Evolutionary conservation across 169 alveolate species (phyloP).

Genomic region (Cryptosporidium meleagridis): DNA sequence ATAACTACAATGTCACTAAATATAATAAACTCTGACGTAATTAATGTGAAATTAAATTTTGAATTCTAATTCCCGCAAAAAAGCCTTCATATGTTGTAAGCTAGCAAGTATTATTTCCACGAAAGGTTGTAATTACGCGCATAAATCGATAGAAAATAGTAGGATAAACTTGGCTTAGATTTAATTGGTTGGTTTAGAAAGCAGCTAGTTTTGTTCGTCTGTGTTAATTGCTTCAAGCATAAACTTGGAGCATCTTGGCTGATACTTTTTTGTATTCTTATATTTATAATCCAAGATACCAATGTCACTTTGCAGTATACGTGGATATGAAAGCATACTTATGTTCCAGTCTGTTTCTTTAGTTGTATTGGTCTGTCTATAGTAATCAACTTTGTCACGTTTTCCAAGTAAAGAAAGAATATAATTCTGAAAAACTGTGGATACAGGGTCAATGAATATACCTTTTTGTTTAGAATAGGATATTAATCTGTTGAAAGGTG

Average conservation of each 20-base stretch:
- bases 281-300: conserved; percentile 18
- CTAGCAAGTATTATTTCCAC: too few species aligned
- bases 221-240: not conserved
- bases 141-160: too few species aligned
- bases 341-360: not conserved
- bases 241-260: conserved; percentile 63
- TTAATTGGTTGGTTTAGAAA: not conserved
- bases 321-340: conserved; percentile 24
- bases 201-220: not conserved
- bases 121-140: too few species aligned
- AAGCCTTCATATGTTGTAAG: too few species aligned
- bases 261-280: not conserved
- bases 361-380: not conserved
- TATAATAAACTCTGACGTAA: too few species aligned
- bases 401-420: not conserved
- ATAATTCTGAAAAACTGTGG: not conserved
- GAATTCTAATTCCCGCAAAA: not conserved
- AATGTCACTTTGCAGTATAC: conserved; percentile 8
- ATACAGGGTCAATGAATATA: not conserved
- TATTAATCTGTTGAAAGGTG: conserved; percentile 55
- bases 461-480: not conserved
- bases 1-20: too few species aligned
- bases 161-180: not conserved
- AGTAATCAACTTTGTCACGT: not conserved
- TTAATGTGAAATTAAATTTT: too few species aligned